Conservation (phyloP, 805 yeast species). For the Candida silvicultrix region DNA sequence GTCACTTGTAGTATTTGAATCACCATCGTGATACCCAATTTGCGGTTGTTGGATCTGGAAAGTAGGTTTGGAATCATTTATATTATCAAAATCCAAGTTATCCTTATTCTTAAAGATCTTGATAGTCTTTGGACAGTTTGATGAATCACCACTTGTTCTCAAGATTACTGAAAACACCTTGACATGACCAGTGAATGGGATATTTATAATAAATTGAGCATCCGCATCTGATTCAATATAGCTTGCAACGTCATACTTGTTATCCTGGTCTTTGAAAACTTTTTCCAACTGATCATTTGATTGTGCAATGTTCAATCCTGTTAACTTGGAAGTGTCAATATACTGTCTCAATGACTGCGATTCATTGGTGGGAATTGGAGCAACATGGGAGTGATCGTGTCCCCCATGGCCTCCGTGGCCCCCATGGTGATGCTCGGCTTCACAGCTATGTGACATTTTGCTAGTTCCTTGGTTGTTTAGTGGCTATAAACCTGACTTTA, state of each 20-base stretch:
- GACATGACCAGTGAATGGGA: conserved; percentile 76
- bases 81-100: conserved; percentile 67
- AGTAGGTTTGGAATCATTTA: conserved; percentile 41
- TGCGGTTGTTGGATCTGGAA: conserved; percentile 58
- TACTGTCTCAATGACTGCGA: conserved; percentile 60
- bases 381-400: conserved; percentile 27
- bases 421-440: conserved; percentile 22
- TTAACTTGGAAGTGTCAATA: conserved; percentile 54
- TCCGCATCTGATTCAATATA: conserved; percentile 69
- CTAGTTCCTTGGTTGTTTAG: too few species aligned
- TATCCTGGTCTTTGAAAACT: conserved; percentile 43
- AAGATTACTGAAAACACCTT: conserved; percentile 69
- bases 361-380: conserved; percentile 66
- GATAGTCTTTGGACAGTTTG: conserved; percentile 62
- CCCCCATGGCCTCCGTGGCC: conserved; percentile 13
- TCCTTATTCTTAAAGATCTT: conserved; percentile 67
- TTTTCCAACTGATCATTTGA: conserved; percentile 37
- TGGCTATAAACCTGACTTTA: not conserved
- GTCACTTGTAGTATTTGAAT: conserved; percentile 30
- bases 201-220: conserved; percentile 65
- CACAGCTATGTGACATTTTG: conserved; percentile 26
- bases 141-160: conserved; percentile 51
- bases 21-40: conserved; percentile 34
- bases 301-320: conserved; percentile 57
- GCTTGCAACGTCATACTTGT: conserved; percentile 41